Evolutionary conservation across 2,329 filamentous ascomycete genomes (phyloP).

Genomic region (Beauveria brongniartii): DNA sequence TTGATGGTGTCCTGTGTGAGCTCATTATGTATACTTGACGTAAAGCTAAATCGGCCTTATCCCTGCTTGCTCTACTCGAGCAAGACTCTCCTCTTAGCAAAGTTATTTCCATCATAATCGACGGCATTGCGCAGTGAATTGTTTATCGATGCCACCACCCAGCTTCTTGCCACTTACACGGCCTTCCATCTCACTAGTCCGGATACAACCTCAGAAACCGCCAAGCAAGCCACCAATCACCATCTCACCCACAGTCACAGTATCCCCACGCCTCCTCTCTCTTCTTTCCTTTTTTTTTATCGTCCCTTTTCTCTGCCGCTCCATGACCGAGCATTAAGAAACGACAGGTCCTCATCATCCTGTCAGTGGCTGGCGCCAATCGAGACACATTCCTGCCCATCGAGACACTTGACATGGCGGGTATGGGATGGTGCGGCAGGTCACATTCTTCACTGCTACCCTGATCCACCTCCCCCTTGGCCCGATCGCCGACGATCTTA

Average conservation of each 20-base stretch:
- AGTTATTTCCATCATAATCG: no score
- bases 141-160: background rate
- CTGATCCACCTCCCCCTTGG: background rate
- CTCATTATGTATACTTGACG: no score
- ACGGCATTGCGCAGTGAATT: no score
- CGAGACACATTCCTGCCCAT: constrained; percentile 6
- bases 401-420: background rate
- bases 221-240: background rate
- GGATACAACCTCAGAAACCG: background rate
- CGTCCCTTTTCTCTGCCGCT: background rate
- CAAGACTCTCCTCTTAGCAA: no score
- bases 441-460: constrained; percentile 1
- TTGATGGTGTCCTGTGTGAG: no score
- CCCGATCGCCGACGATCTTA: background rate
- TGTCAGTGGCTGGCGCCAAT: background rate
- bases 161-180: background rate
- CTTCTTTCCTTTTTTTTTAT: no score
- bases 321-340: background rate
- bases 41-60: no score
- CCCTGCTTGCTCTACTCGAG: no score
- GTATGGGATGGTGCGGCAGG: background rate
- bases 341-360: background rate
- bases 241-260: background rate
- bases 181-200: background rate
- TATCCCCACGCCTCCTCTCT: background rate